Evolutionary conservation across 2,329 filamentous ascomycete species (phyloP).

Genomic region (Alternaria arborescens): DNA sequence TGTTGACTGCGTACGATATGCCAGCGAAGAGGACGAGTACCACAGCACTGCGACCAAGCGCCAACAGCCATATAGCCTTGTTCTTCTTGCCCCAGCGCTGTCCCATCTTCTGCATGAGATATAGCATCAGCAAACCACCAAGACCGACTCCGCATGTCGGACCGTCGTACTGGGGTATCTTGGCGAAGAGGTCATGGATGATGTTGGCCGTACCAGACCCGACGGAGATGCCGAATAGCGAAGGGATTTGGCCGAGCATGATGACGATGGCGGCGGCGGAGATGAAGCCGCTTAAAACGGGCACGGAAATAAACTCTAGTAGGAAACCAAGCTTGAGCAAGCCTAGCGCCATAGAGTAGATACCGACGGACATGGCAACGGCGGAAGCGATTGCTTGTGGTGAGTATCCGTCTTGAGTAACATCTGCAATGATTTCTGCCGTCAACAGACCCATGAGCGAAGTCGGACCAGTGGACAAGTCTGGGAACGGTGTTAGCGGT

Average conservation of each 20-base stretch:
- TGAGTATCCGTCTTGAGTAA: constrained; percentile 60
- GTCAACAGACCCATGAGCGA: constrained; percentile 71
- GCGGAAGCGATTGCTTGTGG: constrained; percentile 67
- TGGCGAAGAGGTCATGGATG: constrained; percentile 66
- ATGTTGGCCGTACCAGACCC: constrained; percentile 64
- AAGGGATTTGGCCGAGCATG: constrained; percentile 69
- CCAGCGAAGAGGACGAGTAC: constrained; percentile 69
- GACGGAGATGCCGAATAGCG: constrained; percentile 65
- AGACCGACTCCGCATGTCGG: constrained; percentile 69
- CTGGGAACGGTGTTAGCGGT: constrained; percentile 53
- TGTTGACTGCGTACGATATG: constrained; percentile 70
- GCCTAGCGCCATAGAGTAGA: constrained; percentile 67
- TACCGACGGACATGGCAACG: constrained; percentile 69
- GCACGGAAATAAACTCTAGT: constrained; percentile 71
- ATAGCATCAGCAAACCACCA: constrained; percentile 64
- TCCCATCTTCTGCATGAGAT: constrained; percentile 65
- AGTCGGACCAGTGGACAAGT: constrained; percentile 73
- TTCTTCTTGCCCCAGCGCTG: constrained; percentile 67
- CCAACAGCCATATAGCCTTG: constrained; percentile 66
- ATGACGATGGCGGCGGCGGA: constrained; percentile 72
- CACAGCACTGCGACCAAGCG: constrained; percentile 68
- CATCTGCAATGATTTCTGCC: constrained; percentile 65
- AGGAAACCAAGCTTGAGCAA: constrained; percentile 71
- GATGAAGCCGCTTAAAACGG: constrained; percentile 71
- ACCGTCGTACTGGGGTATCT: constrained; percentile 65